Base-by-base conservation (phyloP, 1,284 basidiomycete species). In the Coniferiporia sulphurascens region DNA sequence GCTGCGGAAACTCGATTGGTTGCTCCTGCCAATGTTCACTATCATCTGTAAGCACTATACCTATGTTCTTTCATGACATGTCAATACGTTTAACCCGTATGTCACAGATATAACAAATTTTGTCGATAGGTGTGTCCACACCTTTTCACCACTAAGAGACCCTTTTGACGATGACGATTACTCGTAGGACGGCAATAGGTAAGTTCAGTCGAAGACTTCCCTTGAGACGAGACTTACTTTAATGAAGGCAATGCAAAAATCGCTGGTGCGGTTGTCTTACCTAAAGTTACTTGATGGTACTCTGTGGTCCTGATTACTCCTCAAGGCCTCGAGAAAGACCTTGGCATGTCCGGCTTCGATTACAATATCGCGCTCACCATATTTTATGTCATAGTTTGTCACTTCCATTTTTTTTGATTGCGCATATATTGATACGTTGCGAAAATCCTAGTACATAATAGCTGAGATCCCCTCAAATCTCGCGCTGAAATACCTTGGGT, bases 301-400 rank as follows among this genome's bases (percentile, higher is more conserved):
- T 17, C 21, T 51, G 22, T 45, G 21, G 46, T 27, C 27, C 27
- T 27, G 27, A 27, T 3, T 15, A 21, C 35, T 12, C 8, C 49
- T 22, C 46, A 35, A 77, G 75, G 77, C 10, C 67, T 78, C 17
- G 76, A 78, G 62, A 72, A 72, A 53, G 76, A 78, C 61, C 71
- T 79, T 5, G 71, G 72, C 4, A 76, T 78, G 73, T 60, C 67
- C 15, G 76, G 76, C 0, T 74, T 73, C 52, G 74, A 78, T 62
- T 75, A 75, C 58, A 77, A 78, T 60, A 73, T 74, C 36, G 73
- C 76, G 3, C 62, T 64, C 10, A 62, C 58, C 1, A 19, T 63
- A 8, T 64, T 64, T 36, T 64, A 64, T 41, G 51, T 64, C 6
- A 45, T 55, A 15, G 62, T 62, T 34, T 4, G 60, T 61, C 17